Evolutionary conservation across 371 early-diverging fungal genomes (phyloP), one percentile per base, ranked within the genome.

Genomic region (Fennellomyces sp.): DNA sequence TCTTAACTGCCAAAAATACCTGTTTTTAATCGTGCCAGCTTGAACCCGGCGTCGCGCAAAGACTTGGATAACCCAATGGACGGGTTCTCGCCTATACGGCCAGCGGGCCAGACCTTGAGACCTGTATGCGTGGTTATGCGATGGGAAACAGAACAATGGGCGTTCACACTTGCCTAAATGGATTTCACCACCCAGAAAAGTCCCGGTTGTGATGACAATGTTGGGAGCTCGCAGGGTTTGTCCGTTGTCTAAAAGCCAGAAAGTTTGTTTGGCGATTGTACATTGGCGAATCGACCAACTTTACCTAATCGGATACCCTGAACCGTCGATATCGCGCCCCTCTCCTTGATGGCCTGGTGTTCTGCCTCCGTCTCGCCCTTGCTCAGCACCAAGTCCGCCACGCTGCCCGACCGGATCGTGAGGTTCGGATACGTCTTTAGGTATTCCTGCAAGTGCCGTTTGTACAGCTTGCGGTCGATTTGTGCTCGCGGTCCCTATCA

Each of bases 181-280:
- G 58, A 94, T 94, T 56, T 93, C 93, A 41, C 94, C 94, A 38
- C 88, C 83, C 50, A 94, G 76, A 64, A 94, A 94, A 12, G 94
- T 94, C 15, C 94, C 94, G 3, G 94, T 94, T 1, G 94, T 92
- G 15, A 94, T 89, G 0, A 94, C 78, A 2, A 94, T 88, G 48
- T 87, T 88, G 3, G 83, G 80, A n/a, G 91, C 81, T 57, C 79
- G 71, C 33, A 93, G 85, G 4, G 81, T 69, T 47, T 89, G 85
- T 13, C 91, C 90, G 33, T 80, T 76, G 30, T 87, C 88, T 86
- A 68, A 8, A 48, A 3, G 59, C 41, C n/a, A 25, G 10, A 27
- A 45, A 21, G 4, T 6, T 8, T 21, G 23, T 45, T 17, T 23
- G 5, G 0, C 23, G 45, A 23, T 45, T 45, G 21, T 45, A 8